Conservation (phyloP, 1,139 yeast genomes). For the Hansenula sp. region DNA sequence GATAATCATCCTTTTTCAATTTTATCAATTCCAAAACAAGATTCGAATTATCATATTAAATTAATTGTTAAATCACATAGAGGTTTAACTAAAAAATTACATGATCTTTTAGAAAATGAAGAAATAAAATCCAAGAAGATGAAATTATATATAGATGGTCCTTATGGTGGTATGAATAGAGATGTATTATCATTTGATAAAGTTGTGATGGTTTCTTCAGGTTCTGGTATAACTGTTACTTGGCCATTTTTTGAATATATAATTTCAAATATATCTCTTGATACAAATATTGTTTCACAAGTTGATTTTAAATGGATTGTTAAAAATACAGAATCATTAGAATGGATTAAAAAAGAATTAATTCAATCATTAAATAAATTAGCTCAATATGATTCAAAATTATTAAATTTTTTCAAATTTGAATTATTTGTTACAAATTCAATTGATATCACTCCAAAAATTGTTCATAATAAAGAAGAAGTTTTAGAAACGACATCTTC, state of each 20-base stretch:
- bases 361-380: constrained; percentile 7
- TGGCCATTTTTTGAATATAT: constrained; percentile 37
- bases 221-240: constrained; percentile 53
- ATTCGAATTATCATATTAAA: constrained; percentile 31
- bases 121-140: constrained; percentile 8
- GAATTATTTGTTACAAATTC: constrained; percentile 19
- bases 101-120: constrained; percentile 20
- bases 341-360: constrained; percentile 44
- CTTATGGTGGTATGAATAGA: constrained; percentile 57
- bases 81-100: constrained; percentile 43
- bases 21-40: constrained; percentile 33
- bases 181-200: constrained; percentile 46
- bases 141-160: constrained; percentile 51
- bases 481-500: background rate
- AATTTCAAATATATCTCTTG: constrained; percentile 5
- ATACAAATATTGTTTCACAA: constrained; percentile 14
- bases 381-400: constrained; percentile 3
- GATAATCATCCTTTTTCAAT: constrained; percentile 66
- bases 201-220: constrained; percentile 39
- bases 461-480: background rate
- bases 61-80: constrained; percentile 45
- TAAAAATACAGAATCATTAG: constrained; percentile 18
- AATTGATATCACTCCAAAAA: constrained; percentile 3
- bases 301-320: constrained; percentile 50
- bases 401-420: constrained; percentile 7